phyloP scores from a whole-genome alignment of 768 basidiomycete genomes.

The Panaeolus cyanescens region DNA sequence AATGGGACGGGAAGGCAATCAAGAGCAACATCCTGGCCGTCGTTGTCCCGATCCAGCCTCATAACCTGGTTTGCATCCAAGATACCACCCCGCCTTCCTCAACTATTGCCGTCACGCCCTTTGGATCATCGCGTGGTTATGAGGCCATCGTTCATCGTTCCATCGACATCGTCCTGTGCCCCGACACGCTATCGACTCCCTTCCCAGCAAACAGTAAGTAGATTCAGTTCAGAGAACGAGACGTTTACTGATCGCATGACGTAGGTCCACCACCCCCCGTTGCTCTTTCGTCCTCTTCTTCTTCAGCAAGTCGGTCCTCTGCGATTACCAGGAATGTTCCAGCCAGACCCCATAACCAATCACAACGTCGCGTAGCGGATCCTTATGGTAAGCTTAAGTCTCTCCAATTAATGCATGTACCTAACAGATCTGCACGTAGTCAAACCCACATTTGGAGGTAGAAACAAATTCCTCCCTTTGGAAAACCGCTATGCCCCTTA shows the following conservation, averaged over 20 bases:
- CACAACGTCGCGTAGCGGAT: too few relatives aligned
- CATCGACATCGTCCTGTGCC: background rate
- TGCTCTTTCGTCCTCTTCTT: too few relatives aligned
- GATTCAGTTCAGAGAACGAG: too few relatives aligned
- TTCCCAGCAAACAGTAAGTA: too few relatives aligned
- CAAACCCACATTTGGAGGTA: background rate
- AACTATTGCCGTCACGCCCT: background rate
- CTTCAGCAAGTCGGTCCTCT: too few relatives aligned
- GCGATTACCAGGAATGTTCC: too few relatives aligned
- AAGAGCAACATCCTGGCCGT: background rate
- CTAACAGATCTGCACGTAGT: too few relatives aligned
- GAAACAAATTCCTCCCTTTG: background rate
- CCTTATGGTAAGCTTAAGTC: too few relatives aligned
- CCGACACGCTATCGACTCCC: too few relatives aligned
- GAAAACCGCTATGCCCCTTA: background rate
- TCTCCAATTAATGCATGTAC: background rate
- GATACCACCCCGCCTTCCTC: background rate
- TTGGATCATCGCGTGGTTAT: background rate
- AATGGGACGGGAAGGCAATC: background rate
- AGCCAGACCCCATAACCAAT: too few relatives aligned
- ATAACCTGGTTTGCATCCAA: background rate
- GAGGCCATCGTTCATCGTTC: background rate
- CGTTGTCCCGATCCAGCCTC: background rate
- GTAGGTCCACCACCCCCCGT: too few relatives aligned
- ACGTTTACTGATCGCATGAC: too few relatives aligned